Evolutionary conservation across 768 basidiomycete genomes (phyloP), one percentile per base, ranked within the genome.

Genomic region (Tephrocybe rancida): DNA sequence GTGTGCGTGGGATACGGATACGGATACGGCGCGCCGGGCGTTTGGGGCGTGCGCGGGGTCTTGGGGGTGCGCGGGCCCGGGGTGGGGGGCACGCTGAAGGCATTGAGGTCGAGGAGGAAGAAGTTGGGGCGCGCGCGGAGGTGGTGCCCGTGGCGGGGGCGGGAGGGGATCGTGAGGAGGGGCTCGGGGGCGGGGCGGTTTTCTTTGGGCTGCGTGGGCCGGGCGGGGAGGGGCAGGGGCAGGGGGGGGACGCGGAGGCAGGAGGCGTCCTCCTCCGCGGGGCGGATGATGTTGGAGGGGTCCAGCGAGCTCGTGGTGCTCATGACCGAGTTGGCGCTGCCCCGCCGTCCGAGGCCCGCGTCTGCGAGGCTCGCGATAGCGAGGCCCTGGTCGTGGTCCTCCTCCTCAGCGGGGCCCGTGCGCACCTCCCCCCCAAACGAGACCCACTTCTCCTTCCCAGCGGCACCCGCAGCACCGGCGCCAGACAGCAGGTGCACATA

Each of bases 401-500:
- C 44, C 4, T 56, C 51, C 0, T 56, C 54, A 25, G 47, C 29
- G 19, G 55, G 62, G 5, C 60, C 62, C 42, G 61, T 58, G 42
- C 65, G 66, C n/a, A 61, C 60, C 43, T 64, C 64, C 9, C 62
- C 65, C 10, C 64, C 67, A 50, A 81, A 78, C 19, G 69, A 68
- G 21, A 80, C 75, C 73, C 80, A 83, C 32, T 69, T 70, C n/a
- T 64, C 65, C 44, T 66, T 65, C 19, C 56, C 60, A 29, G 60
- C 56, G 26, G 63, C 67, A 11, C 69, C 64, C 13, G 72, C 65
- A 1, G 35, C 21, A 1, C 25, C 21, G 29, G 46, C 41, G 22
- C 71, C 74, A 39, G 68, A 71, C 26, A 90, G 75, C 8, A 90
- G 76, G 52, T 82, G 84, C 13, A 76, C 73, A 57, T 84, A 88